A percentile compares a stretch with the other conserved stretches of the same genome.
These are phyloP conservation scores for Pouteria campechiana DNA, from an alignment of 179 eudicot genomes.

Conservation along the genomic window DNA sequence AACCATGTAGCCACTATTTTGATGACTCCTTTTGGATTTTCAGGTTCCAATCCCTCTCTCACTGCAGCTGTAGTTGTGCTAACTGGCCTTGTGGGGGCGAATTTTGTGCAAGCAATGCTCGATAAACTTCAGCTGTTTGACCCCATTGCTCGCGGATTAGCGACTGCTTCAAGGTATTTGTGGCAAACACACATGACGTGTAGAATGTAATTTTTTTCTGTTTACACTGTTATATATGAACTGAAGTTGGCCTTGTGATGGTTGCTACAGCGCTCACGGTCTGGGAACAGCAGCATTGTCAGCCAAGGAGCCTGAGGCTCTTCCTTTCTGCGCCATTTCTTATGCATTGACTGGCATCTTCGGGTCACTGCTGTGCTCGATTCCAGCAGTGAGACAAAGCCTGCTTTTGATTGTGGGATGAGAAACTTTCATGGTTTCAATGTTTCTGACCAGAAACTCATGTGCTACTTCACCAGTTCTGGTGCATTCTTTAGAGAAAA, in stretches of 20 bases:
- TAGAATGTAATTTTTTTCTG: too few relatives aligned
- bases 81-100: slow-evolving; percentile 96
- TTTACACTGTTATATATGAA: too few relatives aligned
- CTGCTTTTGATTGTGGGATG: slow-evolving; percentile 75
- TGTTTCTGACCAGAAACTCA: neutral
- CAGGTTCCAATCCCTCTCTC: slow-evolving; percentile 82
- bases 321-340: slow-evolving; percentile 96
- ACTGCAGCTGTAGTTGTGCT: slow-evolving; percentile 95
- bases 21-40: too few relatives aligned
- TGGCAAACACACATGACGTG: neutral
- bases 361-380: slow-evolving; percentile 76
- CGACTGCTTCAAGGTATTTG: slow-evolving; percentile 92
- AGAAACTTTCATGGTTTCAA: too few relatives aligned
- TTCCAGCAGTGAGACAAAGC: slow-evolving; percentile 80
- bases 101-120: slow-evolving; percentile 79
- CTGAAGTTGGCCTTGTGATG: too few relatives aligned
- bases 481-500: neutral
- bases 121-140: slow-evolving; percentile 75
- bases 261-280: slow-evolving; percentile 57
- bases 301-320: slow-evolving; percentile 98
- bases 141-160: slow-evolving; percentile 97
- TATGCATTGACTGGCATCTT: slow-evolving; percentile 90
- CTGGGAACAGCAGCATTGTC: slow-evolving; percentile 97
- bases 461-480: neutral
- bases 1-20: too few relatives aligned